Conservation (phyloP, 768 basidiomycete genomes). For the Polyporus arcularius region DNA sequence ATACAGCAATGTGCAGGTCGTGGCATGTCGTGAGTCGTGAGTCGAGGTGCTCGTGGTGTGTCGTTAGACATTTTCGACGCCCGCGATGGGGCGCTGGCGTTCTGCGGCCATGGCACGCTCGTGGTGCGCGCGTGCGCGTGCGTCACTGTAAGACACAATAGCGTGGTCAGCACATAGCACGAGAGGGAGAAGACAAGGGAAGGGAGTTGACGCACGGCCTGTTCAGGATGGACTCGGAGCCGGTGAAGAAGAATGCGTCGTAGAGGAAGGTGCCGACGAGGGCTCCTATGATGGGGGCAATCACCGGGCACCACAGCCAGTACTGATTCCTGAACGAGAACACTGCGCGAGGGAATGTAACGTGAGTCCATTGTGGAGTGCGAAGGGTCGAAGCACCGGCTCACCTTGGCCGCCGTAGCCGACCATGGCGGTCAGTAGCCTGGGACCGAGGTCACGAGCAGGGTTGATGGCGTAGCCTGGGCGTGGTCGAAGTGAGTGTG, state of each 20-base stretch:
- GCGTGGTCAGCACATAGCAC: neutral
- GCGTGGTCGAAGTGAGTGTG: neutral
- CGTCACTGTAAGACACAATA: constrained; percentile 1
- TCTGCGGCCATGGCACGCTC: constrained; percentile 18
- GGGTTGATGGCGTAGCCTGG: constrained; percentile 66
- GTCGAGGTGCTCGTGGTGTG: neutral
- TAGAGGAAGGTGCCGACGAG: constrained; percentile 56
- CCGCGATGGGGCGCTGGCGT: constrained; percentile 19
- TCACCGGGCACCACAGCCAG: constrained; percentile 71
- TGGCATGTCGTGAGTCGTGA: neutral
- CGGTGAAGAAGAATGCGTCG: constrained; percentile 58
- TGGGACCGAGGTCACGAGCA: constrained; percentile 71
- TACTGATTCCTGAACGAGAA: constrained; percentile 55
- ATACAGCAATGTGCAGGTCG: neutral
- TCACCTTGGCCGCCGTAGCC: constrained; percentile 61
- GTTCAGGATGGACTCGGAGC: constrained; percentile 55
- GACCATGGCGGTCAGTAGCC: constrained; percentile 68
- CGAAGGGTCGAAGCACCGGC: neutral
- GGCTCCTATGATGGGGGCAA: constrained; percentile 62
- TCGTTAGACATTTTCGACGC: constrained; percentile 11
- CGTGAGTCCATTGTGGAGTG: neutral
- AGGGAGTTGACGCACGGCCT: constrained; percentile 42
- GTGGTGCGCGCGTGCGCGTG: constrained; percentile 18
- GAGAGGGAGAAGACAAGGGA: neutral
- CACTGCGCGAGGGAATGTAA: constrained; percentile 21